phyloP scores from a whole-genome alignment of 225 moss, liverwort and hornwort species.

The Neckera pumila region DNA sequence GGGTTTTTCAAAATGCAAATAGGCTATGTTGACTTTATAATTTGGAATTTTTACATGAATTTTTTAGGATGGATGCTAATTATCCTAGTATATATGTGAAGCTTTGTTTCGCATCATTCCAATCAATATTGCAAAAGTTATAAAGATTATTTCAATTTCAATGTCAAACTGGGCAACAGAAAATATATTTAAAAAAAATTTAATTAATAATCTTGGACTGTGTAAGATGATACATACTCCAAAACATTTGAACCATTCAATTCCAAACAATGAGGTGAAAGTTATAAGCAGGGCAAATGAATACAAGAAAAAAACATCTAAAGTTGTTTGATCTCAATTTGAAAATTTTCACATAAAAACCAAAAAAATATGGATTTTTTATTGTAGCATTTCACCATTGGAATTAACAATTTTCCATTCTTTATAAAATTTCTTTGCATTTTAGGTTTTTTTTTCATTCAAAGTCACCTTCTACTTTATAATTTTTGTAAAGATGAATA shows the following conservation, averaged over 20 bases:
- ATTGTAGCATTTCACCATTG: not conserved
- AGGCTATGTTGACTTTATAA: not conserved
- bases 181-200: not conserved
- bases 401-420: not conserved
- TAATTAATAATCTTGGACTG: too few relatives aligned
- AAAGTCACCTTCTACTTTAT: fast-evolving
- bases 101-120: fast-evolving
- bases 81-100: not conserved
- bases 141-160: not conserved
- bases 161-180: fast-evolving
- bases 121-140: not conserved
- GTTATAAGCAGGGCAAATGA: fast-evolving
- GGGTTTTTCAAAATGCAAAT: fast-evolving
- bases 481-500: not conserved
- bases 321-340: not conserved
- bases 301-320: not conserved
- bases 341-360: not conserved
- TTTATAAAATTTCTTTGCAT: fast-evolving
- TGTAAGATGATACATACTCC: not conserved
- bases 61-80: not conserved
- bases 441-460: not conserved
- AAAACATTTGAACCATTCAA: not conserved
- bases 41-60: fast-evolving
- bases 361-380: not conserved
- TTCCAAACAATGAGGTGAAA: not conserved